Percentiles rank a stretch among this genome's conserved stretches.
Evolutionary conservation across 1,284 basidiomycete genomes (phyloP).

Genomic region (Stygiomarasmius scandens): DNA sequence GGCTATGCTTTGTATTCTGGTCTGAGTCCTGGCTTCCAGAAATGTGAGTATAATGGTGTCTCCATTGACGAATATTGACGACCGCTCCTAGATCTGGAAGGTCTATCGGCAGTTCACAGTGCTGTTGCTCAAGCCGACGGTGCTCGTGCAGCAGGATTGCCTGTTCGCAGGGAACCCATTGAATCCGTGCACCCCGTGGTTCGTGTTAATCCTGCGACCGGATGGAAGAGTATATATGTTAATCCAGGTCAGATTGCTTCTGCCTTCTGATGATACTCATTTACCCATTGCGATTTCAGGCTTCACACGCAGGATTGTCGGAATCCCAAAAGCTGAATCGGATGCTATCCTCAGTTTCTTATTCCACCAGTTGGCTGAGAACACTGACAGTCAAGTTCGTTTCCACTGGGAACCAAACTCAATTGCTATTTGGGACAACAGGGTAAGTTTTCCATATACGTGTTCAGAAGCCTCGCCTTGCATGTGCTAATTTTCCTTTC

Average conservation of each 20-base stretch:
- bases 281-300: slow-evolving; percentile 36
- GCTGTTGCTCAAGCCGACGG: slow-evolving; percentile 71
- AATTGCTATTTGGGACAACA: slow-evolving; percentile 76
- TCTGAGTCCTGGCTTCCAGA: slow-evolving; percentile 66
- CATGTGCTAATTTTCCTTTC: neutral
- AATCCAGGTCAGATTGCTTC: slow-evolving; percentile 57
- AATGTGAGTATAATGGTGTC: slow-evolving; percentile 27
- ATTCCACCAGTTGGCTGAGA: slow-evolving; percentile 70
- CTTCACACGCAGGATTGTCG: slow-evolving; percentile 72
- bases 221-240: slow-evolving; percentile 79
- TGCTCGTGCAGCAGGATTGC: slow-evolving; percentile 62
- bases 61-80: neutral
- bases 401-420: slow-evolving; percentile 73
- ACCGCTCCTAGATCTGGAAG: slow-evolving; percentile 58
- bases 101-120: slow-evolving; percentile 67
- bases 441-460: slow-evolving; percentile 41
- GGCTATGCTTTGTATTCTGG: slow-evolving; percentile 74
- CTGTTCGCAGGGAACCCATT: slow-evolving; percentile 66
- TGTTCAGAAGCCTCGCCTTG: slow-evolving; percentile 1
- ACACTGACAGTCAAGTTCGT: slow-evolving; percentile 72
- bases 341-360: slow-evolving; percentile 72
- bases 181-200: slow-evolving; percentile 73
- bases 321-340: slow-evolving; percentile 79
- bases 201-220: slow-evolving; percentile 78
- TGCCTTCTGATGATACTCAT: neutral